Evolutionary conservation across 31 red algal species (phyloP).

Genomic region (Odonthalia washingtoniensis): DNA sequence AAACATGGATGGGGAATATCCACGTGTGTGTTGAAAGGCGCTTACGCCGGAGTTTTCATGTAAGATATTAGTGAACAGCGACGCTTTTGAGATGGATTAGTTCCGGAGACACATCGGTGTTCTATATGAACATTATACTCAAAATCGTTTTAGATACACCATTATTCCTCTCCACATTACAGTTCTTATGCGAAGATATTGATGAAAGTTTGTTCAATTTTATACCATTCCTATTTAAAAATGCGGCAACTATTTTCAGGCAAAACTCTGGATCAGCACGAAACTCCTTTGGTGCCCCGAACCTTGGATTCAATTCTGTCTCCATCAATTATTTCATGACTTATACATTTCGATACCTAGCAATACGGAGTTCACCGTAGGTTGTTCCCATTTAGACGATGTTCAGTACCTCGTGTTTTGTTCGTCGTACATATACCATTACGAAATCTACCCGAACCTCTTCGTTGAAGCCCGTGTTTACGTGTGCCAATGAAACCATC

Average conservation of each 20-base stretch:
- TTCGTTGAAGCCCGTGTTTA: too few relatives aligned
- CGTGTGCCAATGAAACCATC: too few relatives aligned
- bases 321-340: not conserved
- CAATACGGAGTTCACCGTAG: not conserved
- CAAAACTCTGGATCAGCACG: not conserved
- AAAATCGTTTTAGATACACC: slow-evolving; percentile 30
- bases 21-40: slow-evolving; percentile 31
- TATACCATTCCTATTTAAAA: not conserved
- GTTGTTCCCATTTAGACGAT: not conserved
- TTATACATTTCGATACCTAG: not conserved
- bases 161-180: slow-evolving; percentile 30
- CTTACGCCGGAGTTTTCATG: slow-evolving; percentile 6
- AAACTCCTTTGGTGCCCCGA: too few relatives aligned
- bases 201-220: not conserved
- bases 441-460: slow-evolving; percentile 11
- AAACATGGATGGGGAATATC: slow-evolving; percentile 29
- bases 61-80: slow-evolving; percentile 25
- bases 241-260: not conserved
- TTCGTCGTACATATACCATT: not conserved
- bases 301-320: not conserved
- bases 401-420: not conserved
- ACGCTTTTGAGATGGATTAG: slow-evolving; percentile 1
- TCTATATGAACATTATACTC: not conserved
- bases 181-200: slow-evolving; percentile 4
- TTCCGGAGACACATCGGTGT: not conserved